phyloP scores from a whole-genome alignment of 2,329 filamentous ascomycete genomes.

The Tolypocladium guangdongense region DNA sequence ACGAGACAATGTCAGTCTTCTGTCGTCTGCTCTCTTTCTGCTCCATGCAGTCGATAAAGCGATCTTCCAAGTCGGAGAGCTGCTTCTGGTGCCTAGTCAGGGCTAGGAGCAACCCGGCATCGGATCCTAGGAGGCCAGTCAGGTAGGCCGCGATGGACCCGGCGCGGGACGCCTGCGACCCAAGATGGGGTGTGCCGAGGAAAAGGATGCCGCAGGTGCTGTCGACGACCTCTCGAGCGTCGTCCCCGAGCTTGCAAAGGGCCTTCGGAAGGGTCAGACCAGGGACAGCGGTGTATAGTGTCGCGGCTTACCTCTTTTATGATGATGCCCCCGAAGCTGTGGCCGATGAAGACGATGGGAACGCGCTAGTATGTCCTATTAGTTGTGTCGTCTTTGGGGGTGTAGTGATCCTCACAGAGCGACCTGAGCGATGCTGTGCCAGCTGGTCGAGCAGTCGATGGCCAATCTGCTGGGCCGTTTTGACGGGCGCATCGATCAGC shows the following conservation, averaged over 20 bases:
- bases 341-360: conserved; percentile 10
- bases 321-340: conserved; percentile 12
- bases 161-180: conserved; percentile 3
- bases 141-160: conserved; percentile 1
- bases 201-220: conserved; percentile 8
- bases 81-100: conserved; percentile 1
- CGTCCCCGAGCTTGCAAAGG: not conserved
- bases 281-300: not conserved
- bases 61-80: conserved; percentile 1
- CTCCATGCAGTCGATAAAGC: not conserved
- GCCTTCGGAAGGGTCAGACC: not conserved
- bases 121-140: conserved; percentile 6
- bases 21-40: not conserved
- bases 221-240: conserved; percentile 2
- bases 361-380: conserved; percentile 3
- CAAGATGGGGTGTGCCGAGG: conserved; percentile 8
- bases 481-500: conserved; percentile 9
- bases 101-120: conserved; percentile 3
- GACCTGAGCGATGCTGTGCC: not conserved
- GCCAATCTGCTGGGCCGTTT: conserved; percentile 8
- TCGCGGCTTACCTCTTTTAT: conserved; percentile 9
- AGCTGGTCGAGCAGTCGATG: conserved; percentile 4
- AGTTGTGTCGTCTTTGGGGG: too few relatives aligned
- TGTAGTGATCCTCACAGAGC: too few relatives aligned
- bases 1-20: conserved; percentile 3